Evolutionary conservation across 1,284 basidiomycete genomes (phyloP).

Genomic region (Puccinia horiana): DNA sequence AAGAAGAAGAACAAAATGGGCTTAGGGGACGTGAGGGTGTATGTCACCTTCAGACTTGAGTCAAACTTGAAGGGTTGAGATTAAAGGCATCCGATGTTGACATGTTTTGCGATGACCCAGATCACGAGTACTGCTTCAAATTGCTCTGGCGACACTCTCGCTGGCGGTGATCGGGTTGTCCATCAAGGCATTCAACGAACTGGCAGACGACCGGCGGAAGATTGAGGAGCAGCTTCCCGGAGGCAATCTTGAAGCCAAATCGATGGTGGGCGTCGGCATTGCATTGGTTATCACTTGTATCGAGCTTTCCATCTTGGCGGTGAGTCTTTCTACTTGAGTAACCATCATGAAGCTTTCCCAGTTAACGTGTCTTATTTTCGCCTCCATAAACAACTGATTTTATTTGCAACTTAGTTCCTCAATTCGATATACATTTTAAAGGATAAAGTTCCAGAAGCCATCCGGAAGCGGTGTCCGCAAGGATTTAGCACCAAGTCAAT

Average conservation of each 20-base stretch:
- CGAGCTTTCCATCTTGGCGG: neutral
- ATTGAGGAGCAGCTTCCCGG: neutral
- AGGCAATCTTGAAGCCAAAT: neutral
- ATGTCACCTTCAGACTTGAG: neutral
- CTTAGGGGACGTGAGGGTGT: neutral
- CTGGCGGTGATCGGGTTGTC: constrained; percentile 5
- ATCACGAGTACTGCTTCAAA: neutral
- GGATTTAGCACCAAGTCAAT: neutral
- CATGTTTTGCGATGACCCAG: neutral
- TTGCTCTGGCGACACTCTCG: neutral
- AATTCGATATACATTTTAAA: constrained; percentile 18
- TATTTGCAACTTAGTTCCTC: neutral
- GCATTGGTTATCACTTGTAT: neutral
- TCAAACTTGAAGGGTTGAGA: neutral
- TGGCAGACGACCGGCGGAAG: neutral
- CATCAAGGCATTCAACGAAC: constrained; percentile 7
- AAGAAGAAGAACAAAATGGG: neutral
- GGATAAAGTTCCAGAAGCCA: neutral
- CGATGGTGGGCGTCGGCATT: neutral
- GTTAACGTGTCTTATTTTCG: neutral
- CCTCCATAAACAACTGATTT: neutral
- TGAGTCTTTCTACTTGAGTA: neutral
- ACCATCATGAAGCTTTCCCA: neutral
- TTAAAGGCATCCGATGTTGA: neutral
- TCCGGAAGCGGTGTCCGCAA: neutral